These are phyloP conservation scores for Xylariaceae sp. DNA, from an alignment of 2,329 filamentous ascomycete species.

Conservation along the genomic window DNA sequence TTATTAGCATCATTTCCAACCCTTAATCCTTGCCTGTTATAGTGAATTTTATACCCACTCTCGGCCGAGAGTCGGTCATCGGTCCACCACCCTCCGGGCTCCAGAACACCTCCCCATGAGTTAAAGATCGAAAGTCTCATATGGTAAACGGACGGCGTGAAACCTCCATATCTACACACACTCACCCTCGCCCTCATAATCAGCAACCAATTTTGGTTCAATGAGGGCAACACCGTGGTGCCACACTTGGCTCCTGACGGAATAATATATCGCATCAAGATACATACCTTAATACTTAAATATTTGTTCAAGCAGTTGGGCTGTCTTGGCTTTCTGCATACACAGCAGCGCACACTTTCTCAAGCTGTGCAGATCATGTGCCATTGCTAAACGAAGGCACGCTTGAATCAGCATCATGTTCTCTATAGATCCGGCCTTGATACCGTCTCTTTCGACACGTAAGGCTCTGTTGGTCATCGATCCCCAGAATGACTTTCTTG, in stretches of 20 bases:
- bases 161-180: too few species aligned
- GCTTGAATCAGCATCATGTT: constrained; percentile 46
- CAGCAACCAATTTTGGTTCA: too few species aligned
- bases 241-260: background rate
- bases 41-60: too few species aligned
- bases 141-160: too few species aligned
- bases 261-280: background rate
- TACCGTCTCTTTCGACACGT: constrained; percentile 55
- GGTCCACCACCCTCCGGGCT: too few species aligned
- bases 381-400: constrained; percentile 6
- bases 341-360: background rate
- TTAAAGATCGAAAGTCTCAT: too few species aligned
- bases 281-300: background rate
- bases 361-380: constrained; percentile 2
- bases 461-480: constrained; percentile 79
- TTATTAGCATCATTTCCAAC: too few species aligned
- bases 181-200: too few species aligned
- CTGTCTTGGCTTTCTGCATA: background rate
- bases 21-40: too few species aligned
- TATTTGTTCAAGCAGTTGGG: background rate
- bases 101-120: too few species aligned
- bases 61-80: too few species aligned
- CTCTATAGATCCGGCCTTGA: constrained; percentile 50
- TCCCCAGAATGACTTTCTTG: constrained; percentile 85
- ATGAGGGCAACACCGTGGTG: too few species aligned